Conservation (phyloP, 1,139 yeast genomes). For the Kodamaea alishanica region DNA sequence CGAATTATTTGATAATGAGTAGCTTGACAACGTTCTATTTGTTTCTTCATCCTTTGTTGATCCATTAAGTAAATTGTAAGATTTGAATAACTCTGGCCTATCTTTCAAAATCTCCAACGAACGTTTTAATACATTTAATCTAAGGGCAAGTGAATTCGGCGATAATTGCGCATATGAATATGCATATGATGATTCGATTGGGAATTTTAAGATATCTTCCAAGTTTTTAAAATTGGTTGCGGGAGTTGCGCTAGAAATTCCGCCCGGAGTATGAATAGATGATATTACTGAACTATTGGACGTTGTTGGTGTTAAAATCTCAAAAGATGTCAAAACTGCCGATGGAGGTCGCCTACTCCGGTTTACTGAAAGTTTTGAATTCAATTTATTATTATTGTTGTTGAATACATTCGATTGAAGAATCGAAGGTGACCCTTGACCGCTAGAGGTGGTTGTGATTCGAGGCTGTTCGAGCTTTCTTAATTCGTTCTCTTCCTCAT, state of each 20-base stretch:
- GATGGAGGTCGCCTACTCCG: slow-evolving; percentile 9
- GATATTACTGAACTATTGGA: slow-evolving; percentile 7
- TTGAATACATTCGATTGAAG: neutral
- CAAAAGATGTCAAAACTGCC: slow-evolving; percentile 7
- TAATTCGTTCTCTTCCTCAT: neutral
- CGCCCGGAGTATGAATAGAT: slow-evolving; percentile 2
- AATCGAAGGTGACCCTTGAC: neutral
- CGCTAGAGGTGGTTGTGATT: neutral
- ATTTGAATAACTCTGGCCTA: slow-evolving; percentile 50
- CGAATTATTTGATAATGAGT: slow-evolving; percentile 10
- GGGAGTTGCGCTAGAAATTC: neutral
- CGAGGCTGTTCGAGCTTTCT: neutral
- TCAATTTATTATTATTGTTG: neutral
- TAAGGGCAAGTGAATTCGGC: slow-evolving; percentile 72
- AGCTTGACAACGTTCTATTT: neutral
- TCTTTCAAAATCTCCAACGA: slow-evolving; percentile 70
- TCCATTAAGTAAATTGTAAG: slow-evolving; percentile 14
- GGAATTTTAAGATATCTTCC: slow-evolving; percentile 50
- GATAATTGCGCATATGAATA: slow-evolving; percentile 81
- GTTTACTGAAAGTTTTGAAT: neutral
- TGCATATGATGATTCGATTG: slow-evolving; percentile 79
- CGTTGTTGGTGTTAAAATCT: slow-evolving; percentile 12
- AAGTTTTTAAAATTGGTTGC: slow-evolving; percentile 13
- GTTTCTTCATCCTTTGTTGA: slow-evolving; percentile 1
- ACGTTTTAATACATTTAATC: slow-evolving; percentile 70